Base-by-base conservation (phyloP, 805 yeast genomes). In the Metschnikowia picachoensis region DNA sequence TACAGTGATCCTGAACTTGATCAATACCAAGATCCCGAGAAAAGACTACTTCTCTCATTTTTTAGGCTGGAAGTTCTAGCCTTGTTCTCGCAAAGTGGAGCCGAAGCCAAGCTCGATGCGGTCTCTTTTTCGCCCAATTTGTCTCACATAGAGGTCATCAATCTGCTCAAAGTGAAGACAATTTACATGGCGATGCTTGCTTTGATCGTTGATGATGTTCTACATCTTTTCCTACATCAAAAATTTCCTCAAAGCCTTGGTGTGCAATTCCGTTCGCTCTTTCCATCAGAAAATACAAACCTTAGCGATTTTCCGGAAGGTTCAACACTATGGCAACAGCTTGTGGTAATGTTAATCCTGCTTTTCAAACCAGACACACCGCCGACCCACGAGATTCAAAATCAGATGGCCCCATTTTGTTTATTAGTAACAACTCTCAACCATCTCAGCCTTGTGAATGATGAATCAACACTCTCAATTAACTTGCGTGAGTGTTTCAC, bases 171-270 rank as follows among this genome's bases (percentile, higher is more conserved):
- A 14, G 32, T 58, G 15, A 60, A 59, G 39, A 67, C 71, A 3
- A 46, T 64, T 0, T 67, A 57, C 43, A 42, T 68, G 35, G 52
- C 62, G 33, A 60, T 70, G 60, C 50, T 68, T 13, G 59, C 61
- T 1, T 39, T 70, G 14, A 55, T 69, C 1, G 55, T 68, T 3
- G 68, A 66, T 37, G 73, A 69, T 43, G 45, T 65, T 20, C 7
- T 20, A 20, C 25, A 20, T 20, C 25, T 20, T 5, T 20, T 20
- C 7, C 25, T 20, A 2, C 1, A 51, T 67, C 15, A 62, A 59
- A 11, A 35, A 48, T 12, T 46, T 66, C 20, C 45, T 60, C 30
- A 35, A n/a, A 30, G 38, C 17, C 10, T 41, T 41, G 16, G 25
- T 16, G 25, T 31, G 11, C 39, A 39, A 30, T 66, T 62, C 36